Percentiles rank a stretch among this genome's conserved stretches.
Evolutionary conservation across 306 rosid species (phyloP).

Genomic region (Vigna mungo): DNA sequence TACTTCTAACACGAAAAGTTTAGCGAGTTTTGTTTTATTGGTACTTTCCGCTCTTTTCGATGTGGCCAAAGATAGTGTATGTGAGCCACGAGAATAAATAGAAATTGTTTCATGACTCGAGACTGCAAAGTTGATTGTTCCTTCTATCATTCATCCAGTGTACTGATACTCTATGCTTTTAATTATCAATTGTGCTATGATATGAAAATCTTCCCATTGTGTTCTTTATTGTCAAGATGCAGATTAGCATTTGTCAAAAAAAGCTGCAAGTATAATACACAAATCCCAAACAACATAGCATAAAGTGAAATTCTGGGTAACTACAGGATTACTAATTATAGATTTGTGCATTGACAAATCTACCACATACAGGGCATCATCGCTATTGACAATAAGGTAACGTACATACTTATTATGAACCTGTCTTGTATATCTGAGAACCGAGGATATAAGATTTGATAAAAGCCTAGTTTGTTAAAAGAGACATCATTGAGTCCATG

Average conservation of each 20-base stretch:
- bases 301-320: conserved; percentile 37
- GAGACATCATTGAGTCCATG: conserved; percentile 54
- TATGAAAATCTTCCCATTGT: too few species aligned
- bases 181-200: too few species aligned
- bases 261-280: background rate
- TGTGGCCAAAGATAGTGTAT: too few species aligned
- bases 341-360: conserved; percentile 46
- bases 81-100: too few species aligned
- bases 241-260: background rate
- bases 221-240: background rate
- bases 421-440: conserved; percentile 39
- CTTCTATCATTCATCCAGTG: too few species aligned
- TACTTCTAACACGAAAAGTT: too few species aligned
- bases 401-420: conserved; percentile 37
- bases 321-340: conserved; percentile 37
- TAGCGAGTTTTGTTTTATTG: too few species aligned
- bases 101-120: too few species aligned
- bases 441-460: conserved; percentile 36
- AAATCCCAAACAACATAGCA: conserved; percentile 43
- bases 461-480: conserved; percentile 18
- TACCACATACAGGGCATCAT: conserved; percentile 33
- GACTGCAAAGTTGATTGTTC: too few species aligned
- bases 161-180: too few species aligned
- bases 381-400: conserved; percentile 44
- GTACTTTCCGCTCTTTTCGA: too few species aligned